phyloP scores from a whole-genome alignment of 192 early-diverging fungal genomes.

The Mortierella claussenii region DNA sequence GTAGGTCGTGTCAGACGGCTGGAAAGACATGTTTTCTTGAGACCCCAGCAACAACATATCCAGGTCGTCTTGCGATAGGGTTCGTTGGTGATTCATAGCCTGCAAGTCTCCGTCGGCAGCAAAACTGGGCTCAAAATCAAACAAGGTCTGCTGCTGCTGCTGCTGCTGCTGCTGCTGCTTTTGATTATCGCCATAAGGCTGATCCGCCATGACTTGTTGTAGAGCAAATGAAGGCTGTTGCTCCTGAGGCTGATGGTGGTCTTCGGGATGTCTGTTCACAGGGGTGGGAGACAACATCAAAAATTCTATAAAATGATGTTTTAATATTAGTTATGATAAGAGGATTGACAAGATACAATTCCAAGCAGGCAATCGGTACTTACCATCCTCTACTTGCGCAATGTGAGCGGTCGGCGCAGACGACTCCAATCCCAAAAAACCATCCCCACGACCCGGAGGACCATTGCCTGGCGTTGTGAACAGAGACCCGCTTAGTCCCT shows the following conservation, averaged over 20 bases:
- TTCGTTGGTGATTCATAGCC: not conserved
- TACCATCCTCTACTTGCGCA: slow-evolving; percentile 45
- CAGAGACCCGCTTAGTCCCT: not conserved
- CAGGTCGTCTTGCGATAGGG: slow-evolving; percentile 38
- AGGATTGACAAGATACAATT: too few relatives aligned
- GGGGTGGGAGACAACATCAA: slow-evolving; percentile 15
- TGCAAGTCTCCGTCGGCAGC: not conserved
- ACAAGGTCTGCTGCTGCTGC: slow-evolving; percentile 8
- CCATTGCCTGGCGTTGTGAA: not conserved
- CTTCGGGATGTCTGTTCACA: slow-evolving; percentile 1
- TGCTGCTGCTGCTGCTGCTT: slow-evolving; percentile 19
- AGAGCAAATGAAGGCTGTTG: slow-evolving; percentile 3
- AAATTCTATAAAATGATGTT: too few relatives aligned
- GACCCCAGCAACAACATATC: slow-evolving; percentile 35
- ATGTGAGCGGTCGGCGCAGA: too few relatives aligned
- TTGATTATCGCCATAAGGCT: slow-evolving; percentile 1
- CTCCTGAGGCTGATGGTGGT: slow-evolving; percentile 8
- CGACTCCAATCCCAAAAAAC: too few relatives aligned
- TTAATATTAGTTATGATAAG: too few relatives aligned
- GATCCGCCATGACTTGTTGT: not conserved
- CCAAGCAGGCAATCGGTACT: too few relatives aligned
- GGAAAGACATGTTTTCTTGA: slow-evolving; percentile 7
- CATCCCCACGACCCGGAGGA: too few relatives aligned
- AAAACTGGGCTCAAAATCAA: slow-evolving; percentile 23
- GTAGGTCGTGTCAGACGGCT: slow-evolving; percentile 2